Evolutionary conservation across 768 basidiomycete genomes (phyloP).

Genomic region (Boletus sp.): DNA sequence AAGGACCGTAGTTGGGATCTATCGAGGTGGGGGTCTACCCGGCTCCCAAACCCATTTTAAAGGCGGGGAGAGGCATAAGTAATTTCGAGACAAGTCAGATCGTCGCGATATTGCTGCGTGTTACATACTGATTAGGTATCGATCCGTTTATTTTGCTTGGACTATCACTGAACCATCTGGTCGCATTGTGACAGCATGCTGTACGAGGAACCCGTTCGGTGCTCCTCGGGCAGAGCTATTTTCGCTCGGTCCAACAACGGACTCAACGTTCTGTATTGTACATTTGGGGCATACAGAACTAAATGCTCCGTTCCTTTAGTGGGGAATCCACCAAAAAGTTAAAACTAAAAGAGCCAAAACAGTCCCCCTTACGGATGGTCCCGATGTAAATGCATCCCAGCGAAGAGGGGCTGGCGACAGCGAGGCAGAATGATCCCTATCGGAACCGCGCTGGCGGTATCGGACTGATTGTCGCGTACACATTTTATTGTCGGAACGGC

Average conservation of each 20-base stretch:
- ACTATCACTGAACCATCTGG: conserved; percentile 20
- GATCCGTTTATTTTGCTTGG: conserved; percentile 16
- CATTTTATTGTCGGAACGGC: conserved; percentile 21
- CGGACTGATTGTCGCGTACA: conserved; percentile 9
- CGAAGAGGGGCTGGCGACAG: conserved; percentile 17
- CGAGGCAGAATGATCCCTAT: conserved; percentile 21
- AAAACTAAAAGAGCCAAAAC: conserved; percentile 37
- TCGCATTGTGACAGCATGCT: conserved; percentile 21
- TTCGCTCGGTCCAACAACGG: conserved; percentile 16
- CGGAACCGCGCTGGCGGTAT: conserved; percentile 7
- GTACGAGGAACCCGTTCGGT: conserved; percentile 28
- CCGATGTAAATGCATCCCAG: conserved; percentile 18
- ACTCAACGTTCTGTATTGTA: conserved; percentile 17
- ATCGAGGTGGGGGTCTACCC: background rate
- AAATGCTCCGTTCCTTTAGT: conserved; percentile 18
- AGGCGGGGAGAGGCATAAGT: conserved; percentile 10
- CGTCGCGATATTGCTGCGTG: conserved; percentile 20
- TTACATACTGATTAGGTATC: conserved; percentile 25
- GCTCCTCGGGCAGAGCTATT: conserved; percentile 32
- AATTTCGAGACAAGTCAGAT: conserved; percentile 24
- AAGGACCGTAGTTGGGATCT: conserved; percentile 20
- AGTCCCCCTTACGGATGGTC: conserved; percentile 21
- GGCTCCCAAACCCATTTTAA: conserved; percentile 24
- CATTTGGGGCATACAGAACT: conserved; percentile 19
- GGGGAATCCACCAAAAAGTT: conserved; percentile 30